These are phyloP conservation scores for Eragrostis nindensis DNA, from an alignment of 176 grass and related monocot species.

Conservation along the genomic window DNA sequence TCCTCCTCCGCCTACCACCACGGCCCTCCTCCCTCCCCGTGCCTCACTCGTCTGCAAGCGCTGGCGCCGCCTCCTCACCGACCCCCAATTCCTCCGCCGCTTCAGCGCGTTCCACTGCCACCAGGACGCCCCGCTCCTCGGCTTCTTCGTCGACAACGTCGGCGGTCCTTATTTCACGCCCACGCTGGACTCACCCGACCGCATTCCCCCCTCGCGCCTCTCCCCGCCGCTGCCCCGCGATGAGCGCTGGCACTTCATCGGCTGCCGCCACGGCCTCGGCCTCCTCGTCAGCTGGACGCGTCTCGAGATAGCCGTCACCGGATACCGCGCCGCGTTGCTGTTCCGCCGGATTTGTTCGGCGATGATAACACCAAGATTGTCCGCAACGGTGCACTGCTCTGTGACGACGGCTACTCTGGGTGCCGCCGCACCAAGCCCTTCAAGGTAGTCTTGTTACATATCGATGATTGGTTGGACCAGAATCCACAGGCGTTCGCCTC, in stretches of 20 bases:
- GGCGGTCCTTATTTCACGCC: not conserved
- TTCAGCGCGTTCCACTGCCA: not conserved
- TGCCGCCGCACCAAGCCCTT: too few species aligned
- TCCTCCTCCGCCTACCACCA: not conserved
- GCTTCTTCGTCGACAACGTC: not conserved
- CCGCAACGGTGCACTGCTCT: too few species aligned
- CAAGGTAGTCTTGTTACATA: too few species aligned
- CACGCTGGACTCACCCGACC: not conserved
- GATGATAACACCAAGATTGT: too few species aligned
- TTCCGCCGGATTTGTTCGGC: not conserved
- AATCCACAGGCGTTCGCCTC: too few species aligned
- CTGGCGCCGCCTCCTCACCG: not conserved
- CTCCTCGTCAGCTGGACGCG: not conserved
- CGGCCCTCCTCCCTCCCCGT: not conserved
- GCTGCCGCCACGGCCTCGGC: slow-evolving; percentile 3
- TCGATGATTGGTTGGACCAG: too few species aligned
- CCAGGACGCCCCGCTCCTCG: not conserved
- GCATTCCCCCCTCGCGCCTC: not conserved
- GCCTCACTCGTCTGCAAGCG: slow-evolving; percentile 1
- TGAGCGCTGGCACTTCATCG: not conserved
- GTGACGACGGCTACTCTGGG: too few species aligned
- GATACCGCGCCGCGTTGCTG: not conserved
- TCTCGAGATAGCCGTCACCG: not conserved
- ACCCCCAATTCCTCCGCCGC: slow-evolving; percentile 10
- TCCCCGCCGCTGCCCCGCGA: too few species aligned